phyloP scores from a whole-genome alignment of 202 grass and related monocot species.

The Setaria italica region DNA sequence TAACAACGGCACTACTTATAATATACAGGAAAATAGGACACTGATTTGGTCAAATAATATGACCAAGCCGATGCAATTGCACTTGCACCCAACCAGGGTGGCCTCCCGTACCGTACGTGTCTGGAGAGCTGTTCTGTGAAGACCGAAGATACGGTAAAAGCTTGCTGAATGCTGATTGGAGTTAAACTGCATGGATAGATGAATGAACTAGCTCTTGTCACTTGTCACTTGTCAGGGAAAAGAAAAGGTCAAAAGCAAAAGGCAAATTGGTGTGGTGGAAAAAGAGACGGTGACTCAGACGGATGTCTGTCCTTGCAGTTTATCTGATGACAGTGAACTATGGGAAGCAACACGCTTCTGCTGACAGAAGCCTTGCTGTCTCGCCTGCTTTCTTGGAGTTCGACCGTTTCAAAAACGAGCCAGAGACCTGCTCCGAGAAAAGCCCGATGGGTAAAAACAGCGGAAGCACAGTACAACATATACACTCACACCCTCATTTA shows the following conservation, averaged over 20 bases:
- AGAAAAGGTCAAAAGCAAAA: no score
- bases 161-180: not conserved
- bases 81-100: not conserved
- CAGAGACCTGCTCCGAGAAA: no score
- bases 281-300: not conserved
- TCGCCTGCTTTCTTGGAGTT: not conserved
- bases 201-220: not conserved
- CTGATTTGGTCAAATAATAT: not conserved
- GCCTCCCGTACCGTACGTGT: not conserved
- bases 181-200: not conserved
- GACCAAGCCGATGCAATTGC: not conserved
- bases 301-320: not conserved
- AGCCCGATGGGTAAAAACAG: no score
- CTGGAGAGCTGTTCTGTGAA: not conserved
- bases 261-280: not conserved
- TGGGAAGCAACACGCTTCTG: not conserved
- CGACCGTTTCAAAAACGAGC: conserved; percentile 20
- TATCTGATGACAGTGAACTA: not conserved
- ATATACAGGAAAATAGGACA: not conserved
- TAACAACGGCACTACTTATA: not conserved
- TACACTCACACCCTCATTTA: no score
- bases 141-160: not conserved
- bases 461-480: no score
- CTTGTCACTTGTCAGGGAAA: no score
- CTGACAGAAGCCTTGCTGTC: not conserved